Evolutionary conservation across 495 filamentous ascomycete genomes (phyloP).

Genomic region (Polyplosphaeria fusca): DNA sequence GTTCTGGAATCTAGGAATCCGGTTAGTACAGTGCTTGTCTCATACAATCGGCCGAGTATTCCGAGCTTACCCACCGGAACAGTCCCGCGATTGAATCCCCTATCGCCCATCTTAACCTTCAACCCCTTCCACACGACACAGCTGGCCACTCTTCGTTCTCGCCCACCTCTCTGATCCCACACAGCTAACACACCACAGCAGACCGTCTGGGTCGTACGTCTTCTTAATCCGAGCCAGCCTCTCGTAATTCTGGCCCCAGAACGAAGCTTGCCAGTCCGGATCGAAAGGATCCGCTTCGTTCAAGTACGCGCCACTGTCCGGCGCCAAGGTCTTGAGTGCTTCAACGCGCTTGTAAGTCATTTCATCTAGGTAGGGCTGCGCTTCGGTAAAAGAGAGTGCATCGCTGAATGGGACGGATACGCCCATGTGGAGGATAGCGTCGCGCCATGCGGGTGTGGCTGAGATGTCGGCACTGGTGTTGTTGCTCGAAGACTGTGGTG

Average conservation of each 20-base stretch:
- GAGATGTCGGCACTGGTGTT: neutral
- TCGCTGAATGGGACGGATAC: neutral
- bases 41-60: too few relatives aligned
- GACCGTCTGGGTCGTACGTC: neutral
- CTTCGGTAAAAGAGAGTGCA: neutral
- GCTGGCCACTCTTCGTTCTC: neutral
- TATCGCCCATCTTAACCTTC: too few relatives aligned
- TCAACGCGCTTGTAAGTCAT: neutral
- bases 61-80: too few relatives aligned
- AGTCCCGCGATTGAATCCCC: too few relatives aligned
- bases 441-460: constrained; percentile 12
- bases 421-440: constrained; percentile 9
- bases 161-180: constrained; percentile 1
- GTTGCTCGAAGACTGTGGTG: neutral
- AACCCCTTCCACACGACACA: constrained; percentile 1
- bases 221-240: neutral
- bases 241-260: constrained; percentile 1
- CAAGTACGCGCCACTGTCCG: constrained; percentile 13
- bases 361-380: neutral
- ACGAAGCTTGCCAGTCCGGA: neutral
- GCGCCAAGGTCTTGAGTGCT: neutral
- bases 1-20: too few relatives aligned
- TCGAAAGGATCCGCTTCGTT: constrained; percentile 14
- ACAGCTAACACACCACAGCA: neutral
- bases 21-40: too few relatives aligned